Evolutionary conservation across 2,329 filamentous ascomycete species (phyloP), one percentile per base, ranked within the genome.

Genomic region (Microcera coccophila): DNA sequence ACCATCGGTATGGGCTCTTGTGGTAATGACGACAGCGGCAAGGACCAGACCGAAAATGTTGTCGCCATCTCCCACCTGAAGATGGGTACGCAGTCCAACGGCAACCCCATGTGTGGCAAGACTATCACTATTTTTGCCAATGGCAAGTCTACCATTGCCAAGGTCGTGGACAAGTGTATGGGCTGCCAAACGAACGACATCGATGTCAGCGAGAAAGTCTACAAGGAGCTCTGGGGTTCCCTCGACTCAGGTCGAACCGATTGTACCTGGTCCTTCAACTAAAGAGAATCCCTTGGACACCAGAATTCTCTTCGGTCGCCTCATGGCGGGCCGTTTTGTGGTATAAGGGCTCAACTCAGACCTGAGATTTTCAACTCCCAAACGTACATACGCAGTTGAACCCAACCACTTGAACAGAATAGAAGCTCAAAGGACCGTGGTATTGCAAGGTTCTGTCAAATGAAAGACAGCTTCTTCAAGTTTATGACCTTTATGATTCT

Each of bases 131-230:
- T 90, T 68, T 68, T 57, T 31, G 71, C 71, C 61, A 71, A 75
- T 38, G 85, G 85, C 62, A 76, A 77, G 62, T 74, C 73, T 2
- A 62, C 71, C 54, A 70, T 64, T 3, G 86, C 80, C 48, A 75
- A 56, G 3, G 78, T 90, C 48, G 76, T 75, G 39, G 87, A 93
- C 71, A 88, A 87, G 70, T 93, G 87, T 73, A 77, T 78, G 67
- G 82, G 83, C 55, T 93, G 87, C 64, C 58, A 39, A 37, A 39
- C 55, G 24, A 50, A 62, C 31, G 69, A 73, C 55, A 76, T 89
- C 37, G 85, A 89, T 57, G 72, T 84, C 52, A 79, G 75, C 51
- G 65, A 71, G 47, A 71, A 73, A 54, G 66, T 76, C 48, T 85
- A 82, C 65, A 50, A 57, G n/a, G 67, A 73, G 16, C 68, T 86